Evolutionary conservation across 129 eudicot genomes (phyloP), one percentile per base, ranked within the genome.

Genomic region (Escallonia herrerae): DNA sequence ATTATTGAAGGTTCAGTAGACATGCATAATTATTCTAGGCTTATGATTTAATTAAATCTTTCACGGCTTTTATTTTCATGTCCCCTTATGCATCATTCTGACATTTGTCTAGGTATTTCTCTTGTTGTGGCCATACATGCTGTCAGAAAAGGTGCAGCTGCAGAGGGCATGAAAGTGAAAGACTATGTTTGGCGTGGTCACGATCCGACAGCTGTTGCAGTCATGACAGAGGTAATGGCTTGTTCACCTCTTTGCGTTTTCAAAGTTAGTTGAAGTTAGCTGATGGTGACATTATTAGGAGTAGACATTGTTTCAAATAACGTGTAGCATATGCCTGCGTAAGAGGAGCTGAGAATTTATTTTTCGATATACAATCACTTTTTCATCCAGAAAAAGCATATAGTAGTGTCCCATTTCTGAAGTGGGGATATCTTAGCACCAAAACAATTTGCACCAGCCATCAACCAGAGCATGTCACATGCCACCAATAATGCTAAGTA

Each of bases 171-270:
- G 98, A 93, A 70, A 43, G 74, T 93, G 63, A 80, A 85, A 73
- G 95, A 93, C 71, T 93, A 93, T 54, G 85, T 93, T 7, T 93
- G 98, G 98, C 95, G 96, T 80, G 98, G 98, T 70, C 98, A 91
- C 73, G 96, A 87, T 74, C 97, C 97, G 8, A 91, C 97, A 39
- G 70, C 97, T 64, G 97, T 91, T 76, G 97, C 97, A 49, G 98
- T 93, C 73, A 93, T 93, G 98, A 93, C 96, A 60, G 98, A 93
- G 98, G 98, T 93, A 64, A 52, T 67, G 56, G 58, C 68, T 62
- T 70, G 40, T 75, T 70, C 54, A 56, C 62, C 51, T 22, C 33
- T 73, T 39, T 38, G 46, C 53, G 43, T 78, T 15, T 62, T 22
- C 33, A 62, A 43, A 43, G 53, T 43, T 62, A 22, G 33, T 22